Conservation (phyloP, 345 rosid species). For the Microcos paniculata region DNA sequence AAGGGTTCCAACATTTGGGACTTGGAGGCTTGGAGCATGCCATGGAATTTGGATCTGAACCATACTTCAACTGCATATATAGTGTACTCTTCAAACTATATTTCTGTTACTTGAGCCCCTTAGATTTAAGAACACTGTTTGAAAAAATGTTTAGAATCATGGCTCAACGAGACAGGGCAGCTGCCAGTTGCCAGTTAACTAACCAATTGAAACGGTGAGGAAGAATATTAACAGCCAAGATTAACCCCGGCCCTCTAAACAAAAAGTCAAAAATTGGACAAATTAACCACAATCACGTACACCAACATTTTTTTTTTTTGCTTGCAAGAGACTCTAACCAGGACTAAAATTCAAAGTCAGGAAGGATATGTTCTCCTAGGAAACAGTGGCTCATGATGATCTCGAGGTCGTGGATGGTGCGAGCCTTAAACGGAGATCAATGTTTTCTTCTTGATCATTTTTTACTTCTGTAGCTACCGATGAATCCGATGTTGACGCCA, state of each 20-base stretch:
- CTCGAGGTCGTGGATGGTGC: conserved; percentile 8
- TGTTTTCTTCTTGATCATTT: background rate
- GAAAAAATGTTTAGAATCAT: background rate
- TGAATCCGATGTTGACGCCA: background rate
- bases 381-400: background rate
- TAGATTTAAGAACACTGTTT: background rate
- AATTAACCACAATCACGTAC: background rate
- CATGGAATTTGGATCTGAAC: background rate
- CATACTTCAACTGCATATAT: no score
- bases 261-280: background rate
- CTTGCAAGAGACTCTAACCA: background rate
- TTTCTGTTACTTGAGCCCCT: background rate
- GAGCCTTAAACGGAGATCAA: conserved; percentile 21
- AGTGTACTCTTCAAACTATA: background rate
- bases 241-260: background rate
- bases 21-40: background rate
- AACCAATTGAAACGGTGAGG: background rate
- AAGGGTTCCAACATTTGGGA: background rate
- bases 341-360: background rate
- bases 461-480: background rate
- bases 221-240: background rate
- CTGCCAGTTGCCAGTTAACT: background rate
- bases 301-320: background rate
- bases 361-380: background rate
- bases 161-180: background rate